phyloP scores from a whole-genome alignment of 1,139 yeast species.

The Protomyces lactucae-debilis region DNA sequence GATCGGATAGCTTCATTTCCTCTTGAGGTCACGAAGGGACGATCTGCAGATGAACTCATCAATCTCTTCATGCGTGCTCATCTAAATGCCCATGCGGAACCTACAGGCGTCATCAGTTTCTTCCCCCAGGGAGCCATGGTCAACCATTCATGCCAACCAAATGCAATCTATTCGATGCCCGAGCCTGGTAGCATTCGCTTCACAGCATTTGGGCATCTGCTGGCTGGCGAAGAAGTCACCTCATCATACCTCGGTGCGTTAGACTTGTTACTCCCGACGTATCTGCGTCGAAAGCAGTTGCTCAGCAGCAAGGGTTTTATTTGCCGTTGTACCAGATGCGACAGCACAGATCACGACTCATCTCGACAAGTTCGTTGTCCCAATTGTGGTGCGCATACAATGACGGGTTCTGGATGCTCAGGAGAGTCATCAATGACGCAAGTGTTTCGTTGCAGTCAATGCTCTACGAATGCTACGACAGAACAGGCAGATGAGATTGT shows the following conservation, averaged over 20 bases:
- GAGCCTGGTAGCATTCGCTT: conserved; percentile 10
- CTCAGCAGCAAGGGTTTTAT: conserved; percentile 5
- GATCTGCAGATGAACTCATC: not conserved
- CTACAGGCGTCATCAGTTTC: conserved; percentile 2
- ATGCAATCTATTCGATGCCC: conserved; percentile 5
- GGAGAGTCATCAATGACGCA: too few relatives aligned
- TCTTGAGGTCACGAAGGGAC: too few relatives aligned
- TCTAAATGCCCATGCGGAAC: conserved; percentile 20
- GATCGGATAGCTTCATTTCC: too few relatives aligned
- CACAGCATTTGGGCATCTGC: not conserved
- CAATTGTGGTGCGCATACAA: too few relatives aligned
- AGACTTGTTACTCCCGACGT: conserved; percentile 3
- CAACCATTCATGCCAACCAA: conserved; percentile 20
- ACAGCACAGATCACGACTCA: not conserved
- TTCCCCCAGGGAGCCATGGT: conserved; percentile 15
- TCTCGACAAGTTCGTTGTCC: too few relatives aligned
- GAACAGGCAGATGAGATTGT: not conserved
- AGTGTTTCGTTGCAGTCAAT: too few relatives aligned
- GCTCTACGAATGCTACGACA: not conserved
- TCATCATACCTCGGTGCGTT: conserved; percentile 14
- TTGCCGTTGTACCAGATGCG: conserved; percentile 9
- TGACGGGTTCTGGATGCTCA: too few relatives aligned
- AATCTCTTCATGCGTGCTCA: conserved; percentile 6
- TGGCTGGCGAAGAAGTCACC: conserved; percentile 8
- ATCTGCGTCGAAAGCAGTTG: conserved; percentile 1